These are phyloP conservation scores for Saccharomyces hybrid DNA, from an alignment of 1,139 yeast genomes.

Conservation along the genomic window DNA sequence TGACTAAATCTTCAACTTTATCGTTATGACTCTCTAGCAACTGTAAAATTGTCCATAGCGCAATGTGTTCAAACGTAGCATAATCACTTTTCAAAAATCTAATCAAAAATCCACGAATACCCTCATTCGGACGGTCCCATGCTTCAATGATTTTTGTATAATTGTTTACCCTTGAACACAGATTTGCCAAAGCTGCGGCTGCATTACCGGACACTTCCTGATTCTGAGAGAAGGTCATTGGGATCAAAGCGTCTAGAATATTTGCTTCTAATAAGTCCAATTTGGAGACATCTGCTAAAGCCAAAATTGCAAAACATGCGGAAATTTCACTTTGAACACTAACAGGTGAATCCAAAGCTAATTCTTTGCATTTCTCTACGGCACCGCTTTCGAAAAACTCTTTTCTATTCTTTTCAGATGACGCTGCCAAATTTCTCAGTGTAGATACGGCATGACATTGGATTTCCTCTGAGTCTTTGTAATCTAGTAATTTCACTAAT, in stretches of 20 bases:
- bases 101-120: slow-evolving; percentile 75
- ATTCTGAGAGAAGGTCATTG: slow-evolving; percentile 78
- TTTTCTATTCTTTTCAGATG: slow-evolving; percentile 84
- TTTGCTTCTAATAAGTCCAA: slow-evolving; percentile 76
- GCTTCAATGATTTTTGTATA: slow-evolving; percentile 71
- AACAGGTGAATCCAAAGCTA: slow-evolving; percentile 77
- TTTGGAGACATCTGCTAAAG: slow-evolving; percentile 91
- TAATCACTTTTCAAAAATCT: slow-evolving; percentile 77
- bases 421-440: slow-evolving; percentile 89
- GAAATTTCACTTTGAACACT: slow-evolving; percentile 92
- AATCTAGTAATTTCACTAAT: slow-evolving; percentile 74
- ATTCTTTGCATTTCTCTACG: slow-evolving; percentile 82
- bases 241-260: slow-evolving; percentile 80
- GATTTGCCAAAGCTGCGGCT: slow-evolving; percentile 94
- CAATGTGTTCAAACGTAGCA: slow-evolving; percentile 96
- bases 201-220: slow-evolving; percentile 97
- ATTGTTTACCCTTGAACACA: slow-evolving; percentile 74
- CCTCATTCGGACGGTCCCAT: slow-evolving; percentile 79
- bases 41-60: slow-evolving; percentile 93
- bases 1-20: slow-evolving; percentile 57
- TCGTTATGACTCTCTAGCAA: slow-evolving; percentile 78
- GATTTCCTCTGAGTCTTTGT: slow-evolving; percentile 85
- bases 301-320: slow-evolving; percentile 94
- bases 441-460: slow-evolving; percentile 98
- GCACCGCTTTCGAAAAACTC: slow-evolving; percentile 94